Evolutionary conservation across 495 filamentous ascomycete species (phyloP).

Genomic region (Penicillium robsamsonii): DNA sequence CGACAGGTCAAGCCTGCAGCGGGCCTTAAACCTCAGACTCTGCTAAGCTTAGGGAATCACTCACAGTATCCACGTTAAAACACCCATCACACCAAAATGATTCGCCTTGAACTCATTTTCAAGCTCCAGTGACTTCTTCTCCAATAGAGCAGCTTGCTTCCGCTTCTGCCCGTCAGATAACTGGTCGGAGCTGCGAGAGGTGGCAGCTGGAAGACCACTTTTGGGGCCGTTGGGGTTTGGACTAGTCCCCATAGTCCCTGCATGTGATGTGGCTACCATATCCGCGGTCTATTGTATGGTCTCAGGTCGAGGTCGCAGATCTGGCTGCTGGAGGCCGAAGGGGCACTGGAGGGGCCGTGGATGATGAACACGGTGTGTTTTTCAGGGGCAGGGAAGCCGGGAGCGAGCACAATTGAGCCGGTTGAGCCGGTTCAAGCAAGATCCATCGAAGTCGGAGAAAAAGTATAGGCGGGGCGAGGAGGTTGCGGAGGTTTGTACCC

Average conservation of each 20-base stretch:
- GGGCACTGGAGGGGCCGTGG: not conserved
- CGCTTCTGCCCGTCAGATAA: conserved; percentile 12
- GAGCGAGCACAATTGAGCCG: conserved; percentile 17
- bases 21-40: not conserved
- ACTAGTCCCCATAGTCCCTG: conserved; percentile 3
- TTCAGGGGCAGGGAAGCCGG: conserved; percentile 24
- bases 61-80: conserved; percentile 47
- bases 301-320: not conserved
- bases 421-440: conserved; percentile 15
- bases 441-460: conserved; percentile 11
- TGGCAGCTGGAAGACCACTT: not conserved
- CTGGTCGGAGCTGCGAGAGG: conserved; percentile 1
- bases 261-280: conserved; percentile 12
- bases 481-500: conserved; percentile 16
- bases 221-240: conserved; percentile 5
- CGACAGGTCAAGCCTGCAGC: not conserved
- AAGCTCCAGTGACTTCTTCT: conserved; percentile 23
- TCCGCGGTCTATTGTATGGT: not conserved
- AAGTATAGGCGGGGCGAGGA: conserved; percentile 9
- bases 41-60: conserved; percentile 8
- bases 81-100: conserved; percentile 41
- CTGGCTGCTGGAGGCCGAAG: not conserved
- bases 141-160: conserved; percentile 23
- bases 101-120: conserved; percentile 44
- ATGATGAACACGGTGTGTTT: not conserved